Evolutionary conservation across 768 basidiomycete genomes (phyloP).

Genomic region (Termitomyces sp.): DNA sequence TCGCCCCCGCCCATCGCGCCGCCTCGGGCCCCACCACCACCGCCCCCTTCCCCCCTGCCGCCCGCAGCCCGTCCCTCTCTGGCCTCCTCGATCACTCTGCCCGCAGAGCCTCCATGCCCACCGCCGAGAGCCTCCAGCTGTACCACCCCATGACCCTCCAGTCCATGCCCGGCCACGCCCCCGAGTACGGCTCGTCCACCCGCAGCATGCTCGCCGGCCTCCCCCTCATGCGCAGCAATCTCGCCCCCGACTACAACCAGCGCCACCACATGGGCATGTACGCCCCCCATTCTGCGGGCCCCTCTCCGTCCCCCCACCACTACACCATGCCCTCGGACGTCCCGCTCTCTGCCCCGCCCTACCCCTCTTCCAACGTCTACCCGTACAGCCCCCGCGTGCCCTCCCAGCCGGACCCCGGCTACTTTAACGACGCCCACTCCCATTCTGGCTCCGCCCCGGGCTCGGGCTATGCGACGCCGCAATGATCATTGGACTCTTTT

Average conservation of each 20-base stretch:
- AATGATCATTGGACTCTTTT: slow-evolving; percentile 17
- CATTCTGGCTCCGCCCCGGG: slow-evolving; percentile 38
- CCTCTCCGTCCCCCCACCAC: slow-evolving; percentile 24
- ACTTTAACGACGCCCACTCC: slow-evolving; percentile 32
- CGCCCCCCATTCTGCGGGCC: slow-evolving; percentile 36
- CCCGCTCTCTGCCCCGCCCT: slow-evolving; percentile 48
- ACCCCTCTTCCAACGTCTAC: slow-evolving; percentile 27
- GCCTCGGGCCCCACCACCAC: slow-evolving; percentile 75
- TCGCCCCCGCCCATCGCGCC: slow-evolving; percentile 75
- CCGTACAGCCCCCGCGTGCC: slow-evolving; percentile 32
- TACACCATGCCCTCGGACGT: slow-evolving; percentile 31
- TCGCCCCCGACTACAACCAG: slow-evolving; percentile 32
- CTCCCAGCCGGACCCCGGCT: slow-evolving; percentile 22
- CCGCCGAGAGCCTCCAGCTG: slow-evolving; percentile 62
- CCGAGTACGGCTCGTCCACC: slow-evolving; percentile 36
- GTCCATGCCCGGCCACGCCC: slow-evolving; percentile 39
- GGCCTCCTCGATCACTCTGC: slow-evolving; percentile 36
- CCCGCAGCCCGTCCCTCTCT: slow-evolving; percentile 37
- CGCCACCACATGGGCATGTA: slow-evolving; percentile 31
- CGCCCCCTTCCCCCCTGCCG: slow-evolving; percentile 57
- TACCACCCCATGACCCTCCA: slow-evolving; percentile 79
- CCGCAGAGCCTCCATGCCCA: slow-evolving; percentile 62
- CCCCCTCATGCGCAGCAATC: slow-evolving; percentile 28
- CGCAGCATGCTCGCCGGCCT: slow-evolving; percentile 44
- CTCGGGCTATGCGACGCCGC: slow-evolving; percentile 42